Evolutionary conservation across 345 rosid species (phyloP), one percentile per base, ranked within the genome.

Genomic region (Erodium maritimum): DNA sequence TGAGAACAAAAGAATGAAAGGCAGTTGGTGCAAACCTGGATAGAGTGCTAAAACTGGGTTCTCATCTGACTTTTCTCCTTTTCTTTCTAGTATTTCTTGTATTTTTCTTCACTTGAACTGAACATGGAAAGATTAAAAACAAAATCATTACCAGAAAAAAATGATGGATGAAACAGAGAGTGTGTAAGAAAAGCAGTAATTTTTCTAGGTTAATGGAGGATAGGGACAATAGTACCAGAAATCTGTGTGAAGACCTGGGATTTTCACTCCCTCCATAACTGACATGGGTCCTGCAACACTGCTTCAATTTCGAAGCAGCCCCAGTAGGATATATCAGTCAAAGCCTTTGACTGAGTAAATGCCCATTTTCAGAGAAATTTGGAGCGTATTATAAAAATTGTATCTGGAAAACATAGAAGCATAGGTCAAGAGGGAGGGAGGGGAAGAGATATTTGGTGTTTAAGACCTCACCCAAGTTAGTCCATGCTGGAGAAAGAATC

Each of bases 191-290:
- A 42, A 14, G 2, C 8, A 10, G 12, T n/a, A n/a, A n/a, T n/a
- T n/a, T n/a, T n/a, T n/a, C n/a, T n/a, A n/a, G n/a, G n/a, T n/a
- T n/a, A n/a, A n/a, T n/a, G n/a, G n/a, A n/a, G n/a, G n/a, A n/a
- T n/a, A n/a, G n/a, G n/a, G n/a, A n/a, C n/a, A n/a, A n/a, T n/a
- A 19, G 57, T 58, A 62, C 66, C 65, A 10, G 33, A 57, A 61
- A 51, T 50, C n/a, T 51, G 29, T 23, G 19, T 50, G 65, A 56
- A 46, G 21, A 23, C 54, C 21, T 48, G 52, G 33, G 23, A 45
- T 48, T 45, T 21, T 5, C 21, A 60, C 52, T 65, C 61, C 59
- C 50, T 52, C 54, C 51, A 54, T 14, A 42, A 20, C 53, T 53
- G 17, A 55, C 20, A 8, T 53, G 29, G 37, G 56, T 61, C 57